These are phyloP conservation scores for Dactylellina drechsleri DNA, from an alignment of 2,329 filamentous ascomycete species.

Conservation along the genomic window DNA sequence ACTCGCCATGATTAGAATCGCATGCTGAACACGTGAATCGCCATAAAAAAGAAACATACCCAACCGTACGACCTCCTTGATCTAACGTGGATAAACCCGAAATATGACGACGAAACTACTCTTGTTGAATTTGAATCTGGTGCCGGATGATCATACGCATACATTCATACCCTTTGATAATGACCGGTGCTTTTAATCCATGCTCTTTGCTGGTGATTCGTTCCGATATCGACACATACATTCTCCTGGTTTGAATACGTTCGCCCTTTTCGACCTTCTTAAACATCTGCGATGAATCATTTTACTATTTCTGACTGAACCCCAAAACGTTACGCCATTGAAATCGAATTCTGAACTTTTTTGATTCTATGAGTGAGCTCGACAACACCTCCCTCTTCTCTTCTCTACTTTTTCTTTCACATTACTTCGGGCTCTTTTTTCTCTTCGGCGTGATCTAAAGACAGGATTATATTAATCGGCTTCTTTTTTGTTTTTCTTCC, in stretches of 20 bases:
- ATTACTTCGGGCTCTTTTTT: slow-evolving; percentile 10
- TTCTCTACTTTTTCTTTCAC: slow-evolving; percentile 18
- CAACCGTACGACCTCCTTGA: slow-evolving; percentile 22
- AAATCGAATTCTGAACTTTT: slow-evolving; percentile 16
- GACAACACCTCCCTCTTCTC: slow-evolving; percentile 1
- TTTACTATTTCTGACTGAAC: slow-evolving; percentile 9
- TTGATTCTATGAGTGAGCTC: slow-evolving; percentile 5
- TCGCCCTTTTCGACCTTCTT: slow-evolving; percentile 17
- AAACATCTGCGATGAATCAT: slow-evolving; percentile 23
- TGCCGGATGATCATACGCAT: slow-evolving; percentile 50
- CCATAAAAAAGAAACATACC: slow-evolving; percentile 34
- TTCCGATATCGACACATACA: slow-evolving; percentile 26
- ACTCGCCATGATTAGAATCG: slow-evolving; percentile 54
- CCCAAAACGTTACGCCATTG: neutral
- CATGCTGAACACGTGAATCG: slow-evolving; percentile 53
- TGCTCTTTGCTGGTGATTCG: slow-evolving; percentile 45
- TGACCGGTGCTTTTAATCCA: slow-evolving; percentile 42
- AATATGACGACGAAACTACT: slow-evolving; percentile 43
- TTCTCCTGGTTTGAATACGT: slow-evolving; percentile 27
- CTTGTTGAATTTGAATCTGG: slow-evolving; percentile 41
- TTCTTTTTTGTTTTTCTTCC: slow-evolving; percentile 18
- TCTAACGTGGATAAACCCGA: slow-evolving; percentile 29
- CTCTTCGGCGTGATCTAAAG: slow-evolving; percentile 51
- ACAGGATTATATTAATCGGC: slow-evolving; percentile 45
- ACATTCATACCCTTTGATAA: slow-evolving; percentile 27